phyloP scores from a whole-genome alignment of 176 grass and related monocot species.

The Eragrostis nindensis region DNA sequence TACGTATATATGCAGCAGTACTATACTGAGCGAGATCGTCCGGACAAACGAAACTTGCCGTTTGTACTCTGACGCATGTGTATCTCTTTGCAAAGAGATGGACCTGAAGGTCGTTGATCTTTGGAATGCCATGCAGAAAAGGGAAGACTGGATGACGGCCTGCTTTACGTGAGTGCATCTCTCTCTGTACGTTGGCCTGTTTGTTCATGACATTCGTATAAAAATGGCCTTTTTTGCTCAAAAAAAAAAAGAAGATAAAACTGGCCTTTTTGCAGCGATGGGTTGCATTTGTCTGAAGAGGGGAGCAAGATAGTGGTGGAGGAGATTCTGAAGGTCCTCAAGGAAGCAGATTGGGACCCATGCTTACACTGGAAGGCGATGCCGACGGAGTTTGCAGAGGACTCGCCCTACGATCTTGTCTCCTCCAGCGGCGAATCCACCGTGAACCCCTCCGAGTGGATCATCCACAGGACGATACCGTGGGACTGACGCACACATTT shows the following conservation, averaged over 20 bases:
- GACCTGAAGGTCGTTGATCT: constrained; percentile 82
- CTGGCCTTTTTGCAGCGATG: constrained; percentile 70
- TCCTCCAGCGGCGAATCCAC: constrained; percentile 62
- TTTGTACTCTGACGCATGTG: constrained; percentile 74
- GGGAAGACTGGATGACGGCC: constrained; percentile 59
- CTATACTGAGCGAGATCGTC: constrained; percentile 56
- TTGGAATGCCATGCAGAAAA: constrained; percentile 68
- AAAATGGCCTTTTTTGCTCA: background rate
- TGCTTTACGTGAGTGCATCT: constrained; percentile 72
- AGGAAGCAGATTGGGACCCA: constrained; percentile 88
- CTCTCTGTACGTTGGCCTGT: background rate
- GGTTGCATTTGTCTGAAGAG: constrained; percentile 76
- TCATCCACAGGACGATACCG: constrained; percentile 55
- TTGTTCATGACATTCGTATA: background rate
- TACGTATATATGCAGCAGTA: constrained; percentile 56
- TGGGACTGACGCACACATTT: constrained; percentile 59
- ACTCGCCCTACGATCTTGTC: constrained; percentile 74
- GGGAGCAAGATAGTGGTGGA: constrained; percentile 67
- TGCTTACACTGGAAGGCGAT: constrained; percentile 77
- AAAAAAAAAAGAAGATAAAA: too few relatives aligned
- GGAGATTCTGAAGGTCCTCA: constrained; percentile 65
- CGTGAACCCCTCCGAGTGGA: constrained; percentile 67
- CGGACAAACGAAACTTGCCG: constrained; percentile 68
- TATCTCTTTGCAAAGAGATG: constrained; percentile 76
- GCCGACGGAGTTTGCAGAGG: constrained; percentile 75